Evolutionary conservation across 805 yeast genomes (phyloP).

Genomic region (Candida bentonensis): DNA sequence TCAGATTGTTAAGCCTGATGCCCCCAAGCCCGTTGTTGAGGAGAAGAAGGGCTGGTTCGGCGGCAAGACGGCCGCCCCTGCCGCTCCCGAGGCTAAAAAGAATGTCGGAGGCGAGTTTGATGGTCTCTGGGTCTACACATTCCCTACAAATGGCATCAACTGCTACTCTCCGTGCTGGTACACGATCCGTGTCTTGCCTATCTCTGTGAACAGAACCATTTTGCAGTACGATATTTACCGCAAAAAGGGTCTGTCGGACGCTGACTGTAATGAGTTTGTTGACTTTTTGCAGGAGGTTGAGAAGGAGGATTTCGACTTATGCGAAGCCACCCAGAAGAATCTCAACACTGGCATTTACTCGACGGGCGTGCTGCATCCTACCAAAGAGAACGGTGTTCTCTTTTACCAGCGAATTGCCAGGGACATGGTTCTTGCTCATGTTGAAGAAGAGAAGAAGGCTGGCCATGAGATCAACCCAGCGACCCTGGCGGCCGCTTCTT

Average conservation of each 20-base stretch:
- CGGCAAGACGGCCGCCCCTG: slow-evolving; percentile 19
- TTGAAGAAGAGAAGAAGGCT: slow-evolving; percentile 28
- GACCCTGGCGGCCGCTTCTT: slow-evolving; percentile 12
- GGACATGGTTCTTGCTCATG: slow-evolving; percentile 46
- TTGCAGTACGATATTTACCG: slow-evolving; percentile 49
- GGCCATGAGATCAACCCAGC: slow-evolving; percentile 37
- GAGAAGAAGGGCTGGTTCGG: slow-evolving; percentile 39
- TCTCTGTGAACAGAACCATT: slow-evolving; percentile 38
- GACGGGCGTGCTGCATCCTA: slow-evolving; percentile 46
- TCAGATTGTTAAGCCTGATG: slow-evolving; percentile 30
- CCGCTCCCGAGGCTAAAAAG: slow-evolving; percentile 12
- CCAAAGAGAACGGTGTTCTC: slow-evolving; percentile 44
- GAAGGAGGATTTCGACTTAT: slow-evolving; percentile 45
- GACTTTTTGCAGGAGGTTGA: slow-evolving; percentile 51
- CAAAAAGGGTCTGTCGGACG: slow-evolving; percentile 41
- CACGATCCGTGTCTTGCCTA: slow-evolving; percentile 44
- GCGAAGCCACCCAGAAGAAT: slow-evolving; percentile 46
- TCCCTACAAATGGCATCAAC: slow-evolving; percentile 47
- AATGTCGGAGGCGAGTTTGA: slow-evolving; percentile 50
- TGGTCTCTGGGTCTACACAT: slow-evolving; percentile 49
- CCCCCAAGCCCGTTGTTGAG: slow-evolving; percentile 15
- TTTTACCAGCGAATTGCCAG: slow-evolving; percentile 41
- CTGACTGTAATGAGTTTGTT: slow-evolving; percentile 44
- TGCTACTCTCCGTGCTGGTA: slow-evolving; percentile 59
- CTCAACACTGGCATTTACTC: slow-evolving; percentile 46